Evolutionary conservation across 805 yeast species (phyloP), one percentile per base, ranked within the genome.

Genomic region (Kodamaea neixiangensis): DNA sequence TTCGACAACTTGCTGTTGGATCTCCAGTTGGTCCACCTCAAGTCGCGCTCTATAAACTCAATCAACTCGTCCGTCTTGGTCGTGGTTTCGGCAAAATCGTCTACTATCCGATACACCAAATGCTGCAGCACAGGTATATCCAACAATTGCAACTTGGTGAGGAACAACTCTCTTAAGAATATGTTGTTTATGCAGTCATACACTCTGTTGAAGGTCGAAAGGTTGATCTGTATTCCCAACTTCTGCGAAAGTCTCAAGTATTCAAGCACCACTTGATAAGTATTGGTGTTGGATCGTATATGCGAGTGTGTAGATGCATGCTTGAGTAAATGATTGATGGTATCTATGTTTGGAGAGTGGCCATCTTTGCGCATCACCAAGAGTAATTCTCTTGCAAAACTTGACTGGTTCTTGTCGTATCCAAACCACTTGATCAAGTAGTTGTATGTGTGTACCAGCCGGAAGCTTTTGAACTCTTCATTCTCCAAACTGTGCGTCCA

Each of bases 331-430:
- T 61, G 59, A 58, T 74, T 73, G 49, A 74, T 68, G 45, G 78
- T 74, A 43, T 69, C 71, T 31, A 70, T 62, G 52, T 73, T 70
- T 6, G 75, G 75, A n/a, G 54, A 53, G 46, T 69, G 72, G 3
- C 75, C 75, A 49, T 74, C 78, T 49, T 69, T 65, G 35, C 67
- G 58, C 77, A 75, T 73, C 22, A 72, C 75, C 34, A 75, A 56
- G 9, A 74, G 56, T 14, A 74, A 53, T 44, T 69, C 73, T 20
- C 76, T 54, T 3, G 77, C 73, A 58, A 74, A 73, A 13, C 69
- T 56, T 51, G 68, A 68, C 55, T 75, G 78, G 56, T 70, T 65
- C 54, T 73, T 73, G 44, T 61, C 67, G 51, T 47, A 64, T 7
- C 78, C 79, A 60, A 72, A 75, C 54, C 58, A 75, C 46, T 71